Conservation (phyloP, 495 filamentous ascomycete genomes). For the Aspergillus olivimuriae region DNA sequence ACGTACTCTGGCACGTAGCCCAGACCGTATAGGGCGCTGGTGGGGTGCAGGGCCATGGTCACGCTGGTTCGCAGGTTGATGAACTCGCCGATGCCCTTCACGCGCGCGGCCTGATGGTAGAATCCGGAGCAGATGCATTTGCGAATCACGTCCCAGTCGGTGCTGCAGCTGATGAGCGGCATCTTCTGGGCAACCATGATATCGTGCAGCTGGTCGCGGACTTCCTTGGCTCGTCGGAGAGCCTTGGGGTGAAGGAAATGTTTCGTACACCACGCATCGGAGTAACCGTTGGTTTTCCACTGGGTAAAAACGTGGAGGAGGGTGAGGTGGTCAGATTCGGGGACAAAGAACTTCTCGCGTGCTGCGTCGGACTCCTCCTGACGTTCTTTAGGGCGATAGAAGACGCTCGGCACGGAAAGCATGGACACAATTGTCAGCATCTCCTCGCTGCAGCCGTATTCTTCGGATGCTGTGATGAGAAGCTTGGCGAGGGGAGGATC, state of each 20-base stretch:
- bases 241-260: conserved; percentile 95
- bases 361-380: conserved; percentile 95
- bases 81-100: conserved; percentile 95
- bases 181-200: conserved; percentile 96
- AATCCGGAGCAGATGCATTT: conserved; percentile 97
- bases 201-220: conserved; percentile 85
- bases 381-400: conserved; percentile 95
- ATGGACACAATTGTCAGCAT: conserved; percentile 98
- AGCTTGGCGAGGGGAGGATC: conserved; percentile 92
- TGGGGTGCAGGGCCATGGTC: conserved; percentile 89
- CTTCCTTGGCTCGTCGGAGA: conserved; percentile 83
- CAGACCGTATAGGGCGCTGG: conserved; percentile 83
- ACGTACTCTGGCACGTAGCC: conserved; percentile 96
- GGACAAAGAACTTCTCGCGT: conserved; percentile 97
- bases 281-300: conserved; percentile 87
- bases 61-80: conserved; percentile 93
- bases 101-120: conserved; percentile 97
- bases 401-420: conserved; percentile 93
- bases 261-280: conserved; percentile 82
- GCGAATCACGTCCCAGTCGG: conserved; percentile 92
- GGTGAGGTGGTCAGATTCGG: conserved; percentile 94
- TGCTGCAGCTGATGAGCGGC: conserved; percentile 80
- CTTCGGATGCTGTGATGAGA: conserved; percentile 74
- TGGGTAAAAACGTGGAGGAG: conserved; percentile 94
- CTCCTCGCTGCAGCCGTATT: conserved; percentile 93